Percentiles rank a stretch among this genome's conserved stretches.
phyloP scores from a whole-genome alignment of 2,329 filamentous ascomycete species.

The Aspergillus phoenicis region DNA sequence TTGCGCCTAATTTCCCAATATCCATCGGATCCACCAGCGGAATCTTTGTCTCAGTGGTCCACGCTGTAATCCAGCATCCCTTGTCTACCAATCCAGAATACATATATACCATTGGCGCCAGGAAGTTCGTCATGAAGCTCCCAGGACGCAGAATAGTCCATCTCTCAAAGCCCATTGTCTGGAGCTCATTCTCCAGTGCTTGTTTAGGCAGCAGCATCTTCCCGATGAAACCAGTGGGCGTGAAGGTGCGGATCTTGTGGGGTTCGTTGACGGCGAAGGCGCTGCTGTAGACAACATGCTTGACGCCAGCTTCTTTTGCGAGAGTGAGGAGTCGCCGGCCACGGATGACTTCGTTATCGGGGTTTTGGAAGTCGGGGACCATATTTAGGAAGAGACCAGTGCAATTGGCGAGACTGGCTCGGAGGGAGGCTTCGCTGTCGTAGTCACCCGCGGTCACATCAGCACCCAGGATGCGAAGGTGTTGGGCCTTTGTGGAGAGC shows the following conservation, averaged over 20 bases:
- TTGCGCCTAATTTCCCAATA: conserved; percentile 51
- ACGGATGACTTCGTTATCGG: conserved; percentile 26
- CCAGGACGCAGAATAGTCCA: conserved; percentile 57
- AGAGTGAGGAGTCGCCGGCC: conserved; percentile 29
- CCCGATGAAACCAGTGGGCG: conserved; percentile 32
- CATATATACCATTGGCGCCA: conserved; percentile 46
- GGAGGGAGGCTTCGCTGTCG: conserved; percentile 32
- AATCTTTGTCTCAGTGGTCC: conserved; percentile 40
- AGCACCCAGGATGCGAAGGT: conserved; percentile 33
- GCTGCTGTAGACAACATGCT: conserved; percentile 36
- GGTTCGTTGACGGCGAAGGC: conserved; percentile 34
- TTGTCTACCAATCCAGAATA: conserved; percentile 45
- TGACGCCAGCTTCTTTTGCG: conserved; percentile 33
- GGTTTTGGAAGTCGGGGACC: not conserved
- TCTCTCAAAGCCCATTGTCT: conserved; percentile 39
- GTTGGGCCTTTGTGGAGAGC: conserved; percentile 28
- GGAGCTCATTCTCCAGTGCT: conserved; percentile 46
- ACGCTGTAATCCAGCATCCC: conserved; percentile 43
- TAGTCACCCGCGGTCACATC: conserved; percentile 35
- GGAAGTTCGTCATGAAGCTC: conserved; percentile 56
- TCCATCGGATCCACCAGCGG: conserved; percentile 52
- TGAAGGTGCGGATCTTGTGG: conserved; percentile 29
- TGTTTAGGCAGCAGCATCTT: conserved; percentile 45
- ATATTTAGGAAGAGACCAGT: conserved; percentile 32
- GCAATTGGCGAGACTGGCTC: conserved; percentile 34